These are phyloP conservation scores for Hondaea fermentalgiana DNA, from an alignment of 108 stramenopile species.

Conservation along the genomic window DNA sequence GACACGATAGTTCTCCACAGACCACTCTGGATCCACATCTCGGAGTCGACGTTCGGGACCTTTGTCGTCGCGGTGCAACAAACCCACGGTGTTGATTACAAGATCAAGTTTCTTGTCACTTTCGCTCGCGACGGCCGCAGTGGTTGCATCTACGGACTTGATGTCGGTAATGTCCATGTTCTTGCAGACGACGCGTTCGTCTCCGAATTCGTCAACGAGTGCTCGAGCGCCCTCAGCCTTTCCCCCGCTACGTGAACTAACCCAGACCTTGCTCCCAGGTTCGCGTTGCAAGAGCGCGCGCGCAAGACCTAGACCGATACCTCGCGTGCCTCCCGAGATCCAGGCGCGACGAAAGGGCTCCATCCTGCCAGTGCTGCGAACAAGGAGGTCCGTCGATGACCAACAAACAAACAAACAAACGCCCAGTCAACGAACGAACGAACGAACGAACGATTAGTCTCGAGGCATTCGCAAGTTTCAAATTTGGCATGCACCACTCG, in stretches of 20 bases:
- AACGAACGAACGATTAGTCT: no score
- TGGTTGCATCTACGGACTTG: background rate
- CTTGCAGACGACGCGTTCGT: background rate
- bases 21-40: slow-evolving; percentile 67
- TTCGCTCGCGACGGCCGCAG: background rate
- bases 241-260: background rate
- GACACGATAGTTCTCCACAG: slow-evolving; percentile 39
- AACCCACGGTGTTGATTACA: slow-evolving; percentile 67
- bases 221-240: no score
- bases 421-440: no score
- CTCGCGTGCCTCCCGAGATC: background rate
- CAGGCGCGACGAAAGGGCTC: background rate
- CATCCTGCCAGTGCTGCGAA: background rate
- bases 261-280: background rate
- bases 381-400: no score
- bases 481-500: no score
- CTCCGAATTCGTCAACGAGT: background rate
- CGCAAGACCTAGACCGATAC: background rate
- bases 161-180: background rate
- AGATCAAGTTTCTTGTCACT: slow-evolving; percentile 42
- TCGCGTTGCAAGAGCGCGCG: background rate
- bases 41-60: slow-evolving; percentile 66
- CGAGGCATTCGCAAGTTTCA: no score
- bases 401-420: no score
- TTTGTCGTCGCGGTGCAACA: slow-evolving; percentile 58